phyloP scores from a whole-genome alignment of 2,329 filamentous ascomycete genomes.

The Colletotrichum destructivum region DNA sequence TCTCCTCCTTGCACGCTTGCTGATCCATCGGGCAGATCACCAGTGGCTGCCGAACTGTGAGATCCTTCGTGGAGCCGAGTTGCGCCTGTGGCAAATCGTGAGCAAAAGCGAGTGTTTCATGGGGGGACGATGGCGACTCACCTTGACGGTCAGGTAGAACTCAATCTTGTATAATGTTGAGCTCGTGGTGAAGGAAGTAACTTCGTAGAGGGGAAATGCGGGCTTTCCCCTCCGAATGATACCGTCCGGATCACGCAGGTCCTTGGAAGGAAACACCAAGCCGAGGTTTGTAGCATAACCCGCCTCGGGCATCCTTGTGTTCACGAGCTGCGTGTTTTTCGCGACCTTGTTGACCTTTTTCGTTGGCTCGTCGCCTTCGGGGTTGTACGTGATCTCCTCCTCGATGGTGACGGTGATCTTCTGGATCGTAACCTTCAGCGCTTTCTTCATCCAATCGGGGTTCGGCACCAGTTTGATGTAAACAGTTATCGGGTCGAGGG shows the following conservation, averaged over 20 bases:
- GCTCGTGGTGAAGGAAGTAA: constrained; percentile 92
- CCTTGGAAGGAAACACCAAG: constrained; percentile 90
- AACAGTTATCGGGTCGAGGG: constrained; percentile 93
- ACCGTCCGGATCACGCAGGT: constrained; percentile 88
- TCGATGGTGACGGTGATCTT: constrained; percentile 95
- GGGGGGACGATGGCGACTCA: constrained; percentile 54
- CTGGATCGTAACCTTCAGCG: constrained; percentile 91
- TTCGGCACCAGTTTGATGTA: constrained; percentile 97
- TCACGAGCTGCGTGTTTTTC: constrained; percentile 85
- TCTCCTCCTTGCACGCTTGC: constrained; percentile 96
- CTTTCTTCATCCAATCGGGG: constrained; percentile 90
- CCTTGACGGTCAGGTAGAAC: constrained; percentile 95
- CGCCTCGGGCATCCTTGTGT: constrained; percentile 88
- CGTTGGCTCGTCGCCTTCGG: constrained; percentile 94
- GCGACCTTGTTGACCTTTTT: constrained; percentile 90
- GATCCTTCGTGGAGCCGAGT: constrained; percentile 89
- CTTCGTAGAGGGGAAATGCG: constrained; percentile 89
- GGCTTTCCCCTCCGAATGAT: constrained; percentile 88
- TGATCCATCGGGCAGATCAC: constrained; percentile 97
- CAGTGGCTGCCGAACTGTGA: constrained; percentile 90
- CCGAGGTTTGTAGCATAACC: constrained; percentile 95
- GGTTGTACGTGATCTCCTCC: constrained; percentile 99
- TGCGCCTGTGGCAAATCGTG: constrained; percentile 74
- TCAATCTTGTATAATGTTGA: constrained; percentile 98
- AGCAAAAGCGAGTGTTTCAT: constrained; percentile 41